Evolutionary conservation across 768 basidiomycete species (phyloP).

Genomic region (Obba rivulosa): DNA sequence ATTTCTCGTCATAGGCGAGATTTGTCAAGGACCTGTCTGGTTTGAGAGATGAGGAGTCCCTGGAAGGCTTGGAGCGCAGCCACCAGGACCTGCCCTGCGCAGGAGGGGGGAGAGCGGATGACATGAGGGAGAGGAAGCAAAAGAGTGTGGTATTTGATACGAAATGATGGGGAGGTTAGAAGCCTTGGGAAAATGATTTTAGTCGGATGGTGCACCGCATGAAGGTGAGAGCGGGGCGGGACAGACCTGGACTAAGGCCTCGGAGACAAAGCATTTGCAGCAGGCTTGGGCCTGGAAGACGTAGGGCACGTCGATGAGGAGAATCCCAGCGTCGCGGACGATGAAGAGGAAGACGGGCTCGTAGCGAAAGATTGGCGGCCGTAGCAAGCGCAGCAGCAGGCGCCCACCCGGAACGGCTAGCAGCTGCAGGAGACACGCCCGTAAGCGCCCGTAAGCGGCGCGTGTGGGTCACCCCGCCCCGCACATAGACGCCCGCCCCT

Average conservation of each 20-base stretch:
- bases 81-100: constrained; percentile 25
- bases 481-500: no score
- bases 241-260: neutral
- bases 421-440: no score
- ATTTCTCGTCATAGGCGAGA: constrained; percentile 17
- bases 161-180: constrained; percentile 9
- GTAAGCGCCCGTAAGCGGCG: no score
- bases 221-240: neutral
- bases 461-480: no score
- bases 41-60: constrained; percentile 14
- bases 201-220: neutral
- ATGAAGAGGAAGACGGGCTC: no score
- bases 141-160: constrained; percentile 19
- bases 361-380: no score
- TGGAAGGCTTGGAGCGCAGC: constrained; percentile 27
- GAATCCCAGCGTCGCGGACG: no score
- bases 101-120: constrained; percentile 14
- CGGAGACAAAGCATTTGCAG: neutral
- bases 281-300: constrained; percentile 1
- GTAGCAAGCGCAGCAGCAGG: no score
- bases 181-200: constrained; percentile 14
- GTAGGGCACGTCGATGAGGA: neutral
- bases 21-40: constrained; percentile 14
- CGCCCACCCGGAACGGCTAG: no score
- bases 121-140: constrained; percentile 21